A percentile compares a stretch with the other conserved stretches of the same genome.
Conservation (phyloP, 345 rosid species). For the Schrenkiella parvula region DNA sequence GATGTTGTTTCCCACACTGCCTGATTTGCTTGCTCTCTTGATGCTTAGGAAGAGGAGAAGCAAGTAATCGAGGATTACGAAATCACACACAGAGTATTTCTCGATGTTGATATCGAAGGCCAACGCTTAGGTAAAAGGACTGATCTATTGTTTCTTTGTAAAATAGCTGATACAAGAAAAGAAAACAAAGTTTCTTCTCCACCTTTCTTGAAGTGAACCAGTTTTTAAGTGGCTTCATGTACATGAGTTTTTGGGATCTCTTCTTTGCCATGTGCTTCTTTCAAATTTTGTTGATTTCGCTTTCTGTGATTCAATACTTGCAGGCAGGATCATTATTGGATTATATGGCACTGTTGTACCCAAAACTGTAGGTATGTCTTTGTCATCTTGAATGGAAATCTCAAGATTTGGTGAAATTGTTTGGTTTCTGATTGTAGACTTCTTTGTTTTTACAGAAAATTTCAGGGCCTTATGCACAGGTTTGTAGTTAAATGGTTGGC, state of each 20-base stretch:
- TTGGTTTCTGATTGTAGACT: neutral
- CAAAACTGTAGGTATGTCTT: slow-evolving; percentile 79
- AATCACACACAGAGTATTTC: slow-evolving; percentile 85
- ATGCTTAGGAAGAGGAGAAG: slow-evolving; percentile 54
- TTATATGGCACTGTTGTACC: slow-evolving; percentile 85
- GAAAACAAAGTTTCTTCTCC: neutral
- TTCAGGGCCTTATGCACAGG: slow-evolving; percentile 98
- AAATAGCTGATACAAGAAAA: neutral
- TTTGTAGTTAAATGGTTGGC: slow-evolving; percentile 29
- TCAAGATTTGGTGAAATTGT: neutral
- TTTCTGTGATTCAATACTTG: slow-evolving; percentile 20
- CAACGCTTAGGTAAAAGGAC: slow-evolving; percentile 69
- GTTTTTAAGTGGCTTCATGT: neutral
- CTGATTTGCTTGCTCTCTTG: slow-evolving; percentile 14
- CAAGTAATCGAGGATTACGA: slow-evolving; percentile 49
- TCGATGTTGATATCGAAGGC: slow-evolving; percentile 88
- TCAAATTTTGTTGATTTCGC: neutral
- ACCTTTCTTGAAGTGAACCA: neutral
- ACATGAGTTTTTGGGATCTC: neutral
- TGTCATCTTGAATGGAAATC: slow-evolving; percentile 11
- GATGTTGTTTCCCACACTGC: neutral
- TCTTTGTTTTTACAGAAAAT: slow-evolving; percentile 63
- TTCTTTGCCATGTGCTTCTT: slow-evolving; percentile 7
- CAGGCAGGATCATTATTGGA: slow-evolving; percentile 97
- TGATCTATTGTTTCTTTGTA: neutral